Percentiles rank a stretch among this genome's conserved stretches.
phyloP scores from a whole-genome alignment of 129 eudicot species.

The Smallanthus sonchifolius region DNA sequence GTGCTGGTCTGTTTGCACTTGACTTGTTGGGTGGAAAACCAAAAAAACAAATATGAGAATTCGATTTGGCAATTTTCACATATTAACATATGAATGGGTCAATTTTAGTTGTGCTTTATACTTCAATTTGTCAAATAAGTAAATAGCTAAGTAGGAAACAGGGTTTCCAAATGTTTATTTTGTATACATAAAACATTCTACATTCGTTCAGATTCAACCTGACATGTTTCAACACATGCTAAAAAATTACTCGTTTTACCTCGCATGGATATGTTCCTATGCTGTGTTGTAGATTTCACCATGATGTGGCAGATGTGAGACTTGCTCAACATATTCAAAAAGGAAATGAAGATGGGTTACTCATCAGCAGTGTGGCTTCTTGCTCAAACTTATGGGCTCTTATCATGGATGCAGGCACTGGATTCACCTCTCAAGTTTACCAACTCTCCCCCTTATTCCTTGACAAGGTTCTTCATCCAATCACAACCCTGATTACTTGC shows the following conservation, averaged over 20 bases:
- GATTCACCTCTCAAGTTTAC: constrained; percentile 73
- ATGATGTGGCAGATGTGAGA: constrained; percentile 70
- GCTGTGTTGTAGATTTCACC: constrained; percentile 62
- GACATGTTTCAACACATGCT: not conserved
- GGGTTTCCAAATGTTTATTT: not conserved
- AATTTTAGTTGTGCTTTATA: not conserved
- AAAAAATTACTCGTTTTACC: not conserved
- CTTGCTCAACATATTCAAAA: constrained; percentile 69
- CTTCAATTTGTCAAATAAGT: not conserved
- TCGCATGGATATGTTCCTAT: not conserved
- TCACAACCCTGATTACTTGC: too few species aligned
- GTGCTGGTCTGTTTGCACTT: not conserved
- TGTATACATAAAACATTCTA: not conserved
- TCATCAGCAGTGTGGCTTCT: constrained; percentile 78
- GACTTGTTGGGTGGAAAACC: not conserved
- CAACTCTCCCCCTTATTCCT: constrained; percentile 62
- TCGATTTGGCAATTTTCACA: not conserved
- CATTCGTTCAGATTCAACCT: not conserved
- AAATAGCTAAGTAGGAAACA: not conserved
- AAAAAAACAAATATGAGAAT: not conserved
- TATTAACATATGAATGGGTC: not conserved
- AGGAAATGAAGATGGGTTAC: constrained; percentile 81
- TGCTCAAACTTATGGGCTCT: constrained; percentile 76
- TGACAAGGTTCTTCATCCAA: constrained; percentile 47
- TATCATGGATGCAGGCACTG: constrained; percentile 91